phyloP scores from a whole-genome alignment of 768 basidiomycete species.

The Kwoniella sp. region DNA sequence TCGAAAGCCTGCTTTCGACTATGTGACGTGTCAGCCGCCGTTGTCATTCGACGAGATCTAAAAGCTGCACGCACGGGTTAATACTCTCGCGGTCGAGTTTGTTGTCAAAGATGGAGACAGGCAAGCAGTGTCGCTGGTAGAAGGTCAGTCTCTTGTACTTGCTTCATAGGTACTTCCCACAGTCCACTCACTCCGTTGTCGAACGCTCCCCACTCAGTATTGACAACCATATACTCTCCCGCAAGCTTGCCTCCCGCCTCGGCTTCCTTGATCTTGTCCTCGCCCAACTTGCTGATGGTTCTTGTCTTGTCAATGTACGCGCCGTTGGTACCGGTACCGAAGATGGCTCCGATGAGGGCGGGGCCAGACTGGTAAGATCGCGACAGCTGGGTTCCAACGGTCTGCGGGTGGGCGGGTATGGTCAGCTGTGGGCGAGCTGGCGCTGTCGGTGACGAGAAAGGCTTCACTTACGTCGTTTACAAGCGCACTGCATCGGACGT shows the following conservation, averaged over 20 bases:
- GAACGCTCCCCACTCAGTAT: constrained; percentile 98
- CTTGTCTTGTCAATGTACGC: constrained; percentile 87
- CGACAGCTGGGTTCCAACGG: constrained; percentile 89
- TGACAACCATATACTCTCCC: constrained; percentile 76
- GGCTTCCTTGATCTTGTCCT: constrained; percentile 54
- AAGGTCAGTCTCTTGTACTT: not conserved
- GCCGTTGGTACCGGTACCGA: constrained; percentile 97
- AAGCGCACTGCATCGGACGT: constrained; percentile 83
- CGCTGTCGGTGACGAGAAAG: not conserved
- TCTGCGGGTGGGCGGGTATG: constrained; percentile 55
- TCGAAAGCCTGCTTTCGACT: constrained; percentile 82
- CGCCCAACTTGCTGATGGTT: constrained; percentile 77
- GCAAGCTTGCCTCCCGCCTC: constrained; percentile 51
- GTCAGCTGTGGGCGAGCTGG: not conserved
- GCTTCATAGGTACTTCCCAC: not conserved
- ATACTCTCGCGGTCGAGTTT: constrained; percentile 88
- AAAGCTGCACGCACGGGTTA: constrained; percentile 63
- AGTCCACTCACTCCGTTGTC: constrained; percentile 72
- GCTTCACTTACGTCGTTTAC: constrained; percentile 84
- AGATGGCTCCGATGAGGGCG: constrained; percentile 79
- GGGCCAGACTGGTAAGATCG: constrained; percentile 90
- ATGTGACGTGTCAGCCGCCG: too few relatives aligned
- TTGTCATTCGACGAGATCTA: too few relatives aligned
- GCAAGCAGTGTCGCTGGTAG: constrained; percentile 69
- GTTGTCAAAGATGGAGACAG: constrained; percentile 84